Conservation (phyloP, 2,329 filamentous ascomycete genomes). For the Raffaelea arxii region DNA sequence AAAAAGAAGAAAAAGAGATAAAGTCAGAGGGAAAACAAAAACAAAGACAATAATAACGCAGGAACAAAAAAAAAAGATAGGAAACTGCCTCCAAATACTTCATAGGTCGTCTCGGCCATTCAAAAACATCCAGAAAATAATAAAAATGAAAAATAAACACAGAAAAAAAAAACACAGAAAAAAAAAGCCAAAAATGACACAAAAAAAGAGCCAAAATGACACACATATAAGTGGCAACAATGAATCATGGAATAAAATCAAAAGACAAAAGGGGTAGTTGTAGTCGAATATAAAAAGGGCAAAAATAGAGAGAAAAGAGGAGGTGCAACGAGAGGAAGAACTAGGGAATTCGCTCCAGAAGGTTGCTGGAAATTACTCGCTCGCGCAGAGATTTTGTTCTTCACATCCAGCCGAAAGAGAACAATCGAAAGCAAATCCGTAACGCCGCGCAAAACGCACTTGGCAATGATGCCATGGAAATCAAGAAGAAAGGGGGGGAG, state of each 20-base stretch:
- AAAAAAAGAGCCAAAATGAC: neutral
- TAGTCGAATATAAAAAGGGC: neutral
- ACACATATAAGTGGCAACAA: neutral
- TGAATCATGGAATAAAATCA: neutral
- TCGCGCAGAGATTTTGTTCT: neutral
- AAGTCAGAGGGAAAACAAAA: neutral
- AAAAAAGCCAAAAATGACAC: neutral
- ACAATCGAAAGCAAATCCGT: too few species aligned
- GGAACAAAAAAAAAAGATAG: slow-evolving; percentile 4
- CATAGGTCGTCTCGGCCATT: slow-evolving; percentile 10
- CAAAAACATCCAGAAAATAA: too few species aligned
- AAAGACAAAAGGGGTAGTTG: too few species aligned
- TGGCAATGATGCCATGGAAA: neutral
- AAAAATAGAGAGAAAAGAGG: too few species aligned
- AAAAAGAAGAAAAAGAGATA: neutral
- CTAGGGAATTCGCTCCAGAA: too few species aligned
- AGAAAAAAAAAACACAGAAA: slow-evolving; percentile 3
- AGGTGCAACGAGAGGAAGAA: too few species aligned
- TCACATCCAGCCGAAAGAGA: too few species aligned
- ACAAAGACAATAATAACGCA: neutral
- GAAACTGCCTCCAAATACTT: slow-evolving; percentile 8
- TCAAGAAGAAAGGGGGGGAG: too few species aligned
- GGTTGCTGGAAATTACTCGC: too few species aligned
- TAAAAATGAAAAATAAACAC: slow-evolving; percentile 1
- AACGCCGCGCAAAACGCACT: too few species aligned